phyloP scores from a whole-genome alignment of 2,329 filamentous ascomycete genomes.

The Metarhizium album region DNA sequence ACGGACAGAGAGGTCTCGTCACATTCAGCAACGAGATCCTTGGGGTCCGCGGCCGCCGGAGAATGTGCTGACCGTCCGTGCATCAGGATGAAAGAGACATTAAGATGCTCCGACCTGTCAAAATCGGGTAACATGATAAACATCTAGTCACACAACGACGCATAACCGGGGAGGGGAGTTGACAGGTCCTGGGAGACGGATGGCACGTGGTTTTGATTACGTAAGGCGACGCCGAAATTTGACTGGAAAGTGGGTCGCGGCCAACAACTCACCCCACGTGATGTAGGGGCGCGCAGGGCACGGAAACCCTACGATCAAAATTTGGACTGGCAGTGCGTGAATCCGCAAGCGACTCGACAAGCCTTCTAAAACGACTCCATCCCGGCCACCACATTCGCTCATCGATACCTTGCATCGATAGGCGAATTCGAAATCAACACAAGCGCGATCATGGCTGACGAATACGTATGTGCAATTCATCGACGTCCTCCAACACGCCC shows the following conservation, averaged over 20 bases:
- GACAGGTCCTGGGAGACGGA: neutral
- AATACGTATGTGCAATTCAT: slow-evolving; percentile 60
- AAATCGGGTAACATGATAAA: neutral
- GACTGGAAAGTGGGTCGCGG: too few relatives aligned
- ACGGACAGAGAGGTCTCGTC: neutral
- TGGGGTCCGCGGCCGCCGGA: too few relatives aligned
- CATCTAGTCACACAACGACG: neutral
- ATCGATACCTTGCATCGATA: slow-evolving; percentile 32
- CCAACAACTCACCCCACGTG: slow-evolving; percentile 14
- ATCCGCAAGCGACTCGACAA: slow-evolving; percentile 17
- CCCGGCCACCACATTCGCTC: slow-evolving; percentile 29
- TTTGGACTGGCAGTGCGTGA: slow-evolving; percentile 20
- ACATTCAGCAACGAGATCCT: too few relatives aligned
- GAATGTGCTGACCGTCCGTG: neutral
- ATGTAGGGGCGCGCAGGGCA: slow-evolving; percentile 27
- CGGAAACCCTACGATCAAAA: slow-evolving; percentile 29
- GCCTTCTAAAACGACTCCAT: slow-evolving; percentile 24
- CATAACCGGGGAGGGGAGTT: too few relatives aligned
- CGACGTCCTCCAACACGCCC: slow-evolving; percentile 16
- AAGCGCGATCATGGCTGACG: slow-evolving; percentile 70
- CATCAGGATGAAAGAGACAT: neutral
- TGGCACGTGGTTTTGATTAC: neutral
- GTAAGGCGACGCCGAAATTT: neutral
- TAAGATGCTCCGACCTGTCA: neutral
- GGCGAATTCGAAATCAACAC: slow-evolving; percentile 32